Evolutionary conservation across 2,329 filamentous ascomycete species (phyloP), one percentile per base, ranked within the genome.

Genomic region (Sporothrix inflata): DNA sequence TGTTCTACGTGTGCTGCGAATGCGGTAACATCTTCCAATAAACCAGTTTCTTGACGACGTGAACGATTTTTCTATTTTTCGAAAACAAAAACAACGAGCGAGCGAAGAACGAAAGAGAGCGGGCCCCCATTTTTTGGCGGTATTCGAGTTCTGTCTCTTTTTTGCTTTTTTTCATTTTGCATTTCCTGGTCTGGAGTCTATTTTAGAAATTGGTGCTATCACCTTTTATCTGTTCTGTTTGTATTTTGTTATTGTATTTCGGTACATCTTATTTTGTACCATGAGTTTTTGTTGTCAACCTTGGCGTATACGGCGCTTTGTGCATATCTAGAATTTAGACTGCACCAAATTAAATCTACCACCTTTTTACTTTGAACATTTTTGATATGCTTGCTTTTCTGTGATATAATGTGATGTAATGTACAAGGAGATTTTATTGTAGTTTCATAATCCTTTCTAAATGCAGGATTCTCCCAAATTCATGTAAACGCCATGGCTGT

Each of bases 1-100:
- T 96, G 65, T 95, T 95, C 81, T 95, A 94, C 79, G 96, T 99
- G 71, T 99, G 96, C 86, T 96, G 93, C 85, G 89, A 91, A 74
- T 99, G 96, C 83, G 94, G 94, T 83, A 90, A 95, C 80, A 96
- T 97, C 78, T 97, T 94, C 80, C 84, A 87, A 79, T 90, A 82
- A 70, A 38, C 5, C 27, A 2, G 24, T 9, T 21, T 61, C 9
- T 65, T 45, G 27, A 61, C 42, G 68, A 70, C 68, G 65, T 67
- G 65, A 67, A 67, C 45, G 65, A 67, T 38, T 63, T 63, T 68
- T 38, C 24, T 24, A 47, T 45, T 34, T 30, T 38, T 57, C 51
- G 12, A 65, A 24, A 45, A n/a, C 27, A 34, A 67, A 67, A 49
- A 66, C n/a, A 24, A 30, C 47, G 49, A 68, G 47, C 78, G 75